phyloP scores from a whole-genome alignment of 192 early-diverging fungal genomes.

The Thoreauomyces humboldtii region DNA sequence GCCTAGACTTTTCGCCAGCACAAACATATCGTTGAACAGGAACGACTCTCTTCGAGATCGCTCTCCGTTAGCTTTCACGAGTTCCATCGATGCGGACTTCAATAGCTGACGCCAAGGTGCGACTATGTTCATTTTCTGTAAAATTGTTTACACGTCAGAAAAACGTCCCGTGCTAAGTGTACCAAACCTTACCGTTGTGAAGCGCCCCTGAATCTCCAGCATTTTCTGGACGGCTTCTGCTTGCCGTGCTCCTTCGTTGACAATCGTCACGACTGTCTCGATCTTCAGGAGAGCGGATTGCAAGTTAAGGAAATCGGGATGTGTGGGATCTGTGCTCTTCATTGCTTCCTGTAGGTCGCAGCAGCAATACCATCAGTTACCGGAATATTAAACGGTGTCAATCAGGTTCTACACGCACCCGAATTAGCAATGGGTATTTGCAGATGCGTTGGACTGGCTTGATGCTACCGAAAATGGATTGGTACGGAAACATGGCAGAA shows the following conservation, averaged over 20 bases:
- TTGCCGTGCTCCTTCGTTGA: slow-evolving; percentile 54
- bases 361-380: neutral
- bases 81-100: slow-evolving; percentile 38
- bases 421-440: slow-evolving; percentile 58
- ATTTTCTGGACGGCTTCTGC: slow-evolving; percentile 54
- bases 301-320: slow-evolving; percentile 45
- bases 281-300: slow-evolving; percentile 46
- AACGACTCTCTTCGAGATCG: slow-evolving; percentile 49
- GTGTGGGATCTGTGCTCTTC: slow-evolving; percentile 44
- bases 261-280: slow-evolving; percentile 54
- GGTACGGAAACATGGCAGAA: neutral
- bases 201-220: slow-evolving; percentile 48
- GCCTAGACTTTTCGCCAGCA: slow-evolving; percentile 45
- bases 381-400: neutral
- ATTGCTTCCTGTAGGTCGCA: slow-evolving; percentile 39
- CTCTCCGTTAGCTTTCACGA: slow-evolving; percentile 34
- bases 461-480: slow-evolving; percentile 28
- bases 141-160: neutral
- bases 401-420: slow-evolving; percentile 20
- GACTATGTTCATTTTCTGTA: slow-evolving; percentile 51
- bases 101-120: slow-evolving; percentile 44
- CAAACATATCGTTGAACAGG: slow-evolving; percentile 55
- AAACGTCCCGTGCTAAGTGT: neutral
- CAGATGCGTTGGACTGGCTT: slow-evolving; percentile 60
- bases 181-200: slow-evolving; percentile 34